phyloP scores from a whole-genome alignment of 495 filamentous ascomycete species.

The Aspergillus affinis region DNA sequence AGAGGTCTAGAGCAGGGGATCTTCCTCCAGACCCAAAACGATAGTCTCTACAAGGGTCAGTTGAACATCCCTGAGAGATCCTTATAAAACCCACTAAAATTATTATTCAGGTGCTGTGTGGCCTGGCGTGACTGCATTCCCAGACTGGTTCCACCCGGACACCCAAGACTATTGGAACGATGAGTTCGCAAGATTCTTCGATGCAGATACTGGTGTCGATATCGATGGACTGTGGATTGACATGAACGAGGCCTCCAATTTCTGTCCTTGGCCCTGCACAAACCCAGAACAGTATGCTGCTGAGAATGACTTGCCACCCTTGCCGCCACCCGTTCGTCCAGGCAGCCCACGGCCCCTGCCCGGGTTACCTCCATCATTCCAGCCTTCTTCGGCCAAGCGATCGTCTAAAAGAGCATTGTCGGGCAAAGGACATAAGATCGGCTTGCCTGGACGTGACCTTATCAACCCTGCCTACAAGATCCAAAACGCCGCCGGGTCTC shows the following conservation, averaged over 20 bases:
- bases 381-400: constrained; percentile 45
- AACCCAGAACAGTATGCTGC: constrained; percentile 55
- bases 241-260: constrained; percentile 76
- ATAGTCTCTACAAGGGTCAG: constrained; percentile 64
- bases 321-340: constrained; percentile 60
- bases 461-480: constrained; percentile 74
- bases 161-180: constrained; percentile 70
- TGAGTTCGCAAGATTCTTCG: constrained; percentile 72
- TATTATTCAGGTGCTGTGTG: constrained; percentile 62
- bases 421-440: constrained; percentile 37
- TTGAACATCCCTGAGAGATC: not conserved
- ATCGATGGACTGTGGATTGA: constrained; percentile 90
- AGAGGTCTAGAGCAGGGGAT: constrained; percentile 59
- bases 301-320: constrained; percentile 62
- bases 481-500: constrained; percentile 65
- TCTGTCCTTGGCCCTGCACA: constrained; percentile 72
- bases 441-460: constrained; percentile 63
- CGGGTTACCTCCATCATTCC: constrained; percentile 71
- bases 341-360: constrained; percentile 60
- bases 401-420: constrained; percentile 11
- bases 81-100: constrained; percentile 10
- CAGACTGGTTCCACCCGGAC: constrained; percentile 78
- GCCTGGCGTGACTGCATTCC: constrained; percentile 78
- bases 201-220: constrained; percentile 62
- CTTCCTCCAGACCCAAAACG: constrained; percentile 65